Base-by-base conservation (phyloP, 352 stramenopile species). In the Aphanomyces stellatus region DNA sequence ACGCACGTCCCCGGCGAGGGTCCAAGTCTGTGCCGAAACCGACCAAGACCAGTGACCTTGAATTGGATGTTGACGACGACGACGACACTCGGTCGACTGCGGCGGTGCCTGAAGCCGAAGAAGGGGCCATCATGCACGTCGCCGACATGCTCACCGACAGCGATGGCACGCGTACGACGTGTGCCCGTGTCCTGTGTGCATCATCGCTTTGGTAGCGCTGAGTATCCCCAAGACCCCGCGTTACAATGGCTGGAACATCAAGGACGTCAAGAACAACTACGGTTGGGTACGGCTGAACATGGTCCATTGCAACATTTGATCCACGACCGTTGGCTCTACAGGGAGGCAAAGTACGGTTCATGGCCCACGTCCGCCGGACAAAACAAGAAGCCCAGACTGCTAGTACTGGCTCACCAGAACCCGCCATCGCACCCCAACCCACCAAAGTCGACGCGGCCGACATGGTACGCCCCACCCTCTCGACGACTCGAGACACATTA, bases 181-280 rank as follows among this genome's bases (percentile, higher is more conserved):
- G n/a, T n/a, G n/a, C n/a, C n/a, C n/a, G n/a, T n/a, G 10, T 28
- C 46, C 8, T 53, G 2, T 22, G 13, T 1, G 19, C 13, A 28
- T 53, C 13, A 28, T 53, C 17, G 37, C 37, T 17, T 17, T 53
- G 7, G 49, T 57, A 57, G 49, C n/a, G 22, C 22, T 57, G 6
- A 35, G 10, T 24, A 57, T 57, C 30, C 49, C 49, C 1, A 57
- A 57, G 30, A 57, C 49, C 49, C 49, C 49, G 11, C 49, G 49
- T n/a, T 24, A 57, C 25, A 37, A 35, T 30, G 43, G 41, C 10
- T 67, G 60, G 60, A 67, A 24, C 35, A 67, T 67, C 43, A 67
- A 67, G 30, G 60, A 67, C 17, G 33, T 67, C 19, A 49, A 67
- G 28, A 59, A 67, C 60, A 60, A 67, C 60, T 57, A 67, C 17